phyloP scores from a whole-genome alignment of 75 land plant species.

The Chamaecyparis obtusa region DNA sequence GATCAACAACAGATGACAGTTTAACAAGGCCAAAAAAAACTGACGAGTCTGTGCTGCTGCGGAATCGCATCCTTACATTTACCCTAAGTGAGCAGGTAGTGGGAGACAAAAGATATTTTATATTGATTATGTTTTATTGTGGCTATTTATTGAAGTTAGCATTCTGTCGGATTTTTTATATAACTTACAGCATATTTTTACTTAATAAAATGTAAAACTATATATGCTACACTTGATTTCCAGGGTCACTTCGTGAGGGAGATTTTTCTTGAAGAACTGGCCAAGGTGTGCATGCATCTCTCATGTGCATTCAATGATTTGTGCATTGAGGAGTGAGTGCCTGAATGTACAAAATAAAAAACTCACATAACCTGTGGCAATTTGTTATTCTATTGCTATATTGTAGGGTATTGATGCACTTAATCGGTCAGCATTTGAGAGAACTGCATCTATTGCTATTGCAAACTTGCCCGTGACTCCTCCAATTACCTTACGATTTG shows the following conservation, averaged over 20 bases:
- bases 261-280: constrained; percentile 76
- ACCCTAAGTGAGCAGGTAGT: constrained; percentile 67
- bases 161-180: neutral
- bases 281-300: constrained; percentile 54
- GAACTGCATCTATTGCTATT: constrained; percentile 26
- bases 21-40: constrained; percentile 10
- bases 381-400: neutral
- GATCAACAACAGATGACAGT: constrained; percentile 55
- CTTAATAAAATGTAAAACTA: neutral
- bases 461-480: constrained; percentile 43
- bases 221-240: neutral
- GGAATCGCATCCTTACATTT: constrained; percentile 62
- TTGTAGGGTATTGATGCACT: constrained; percentile 91
- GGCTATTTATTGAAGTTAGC: neutral
- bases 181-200: neutral
- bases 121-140: neutral
- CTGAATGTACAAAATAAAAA: neutral
- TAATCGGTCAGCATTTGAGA: constrained; percentile 59
- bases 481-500: constrained; percentile 17
- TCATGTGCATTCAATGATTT: neutral
- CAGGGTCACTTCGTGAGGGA: constrained; percentile 91
- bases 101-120: neutral
- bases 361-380: neutral
- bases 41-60: constrained; percentile 19
- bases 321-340: neutral